Evolutionary conservation across 176 grass and related monocot genomes (phyloP), one percentile per base, ranked within the genome.

Genomic region (Carex scoparia): DNA sequence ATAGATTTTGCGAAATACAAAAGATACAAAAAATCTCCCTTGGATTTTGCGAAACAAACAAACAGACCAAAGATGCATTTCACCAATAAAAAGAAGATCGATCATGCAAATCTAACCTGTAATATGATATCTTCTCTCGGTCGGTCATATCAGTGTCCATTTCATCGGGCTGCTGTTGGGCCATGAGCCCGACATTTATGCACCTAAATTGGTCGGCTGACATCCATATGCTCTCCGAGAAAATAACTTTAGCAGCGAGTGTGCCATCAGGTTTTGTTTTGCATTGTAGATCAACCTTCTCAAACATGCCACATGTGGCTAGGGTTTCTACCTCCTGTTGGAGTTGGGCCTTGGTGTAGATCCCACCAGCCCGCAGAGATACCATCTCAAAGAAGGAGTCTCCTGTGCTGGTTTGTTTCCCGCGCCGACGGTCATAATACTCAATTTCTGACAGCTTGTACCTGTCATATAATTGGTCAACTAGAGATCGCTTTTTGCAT

Each of bases 321-420:
- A 98, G 91, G 13, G 91, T 98, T 84, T 98, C 95, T 4, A 98
- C 87, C 89, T 98, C 95, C 58, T 92, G 92, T 56, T 90, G 69
- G 64, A 98, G 88, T 89, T 98, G 95, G 4, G 91, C 89, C 80
- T 98, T 95, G 79, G 93, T 98, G 93, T 95, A 98, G 79, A 95
- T 88, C 16, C 95, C 95, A 14, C 91, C 91, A 12, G 95, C 93
- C 61, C 94, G 89, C 79, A 95, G 91, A 2, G 95, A 95, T 38
- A 98, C 89, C 95, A 95, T 98, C 85, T 98, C 93, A 61, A 94
- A 98, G 79, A 98, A 95, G 76, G 93, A 95, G 68, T 98, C 97
- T 32, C 94, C 95, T 0, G 91, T 92, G 13, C 93, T 92, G 15
- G 87, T 81, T 15, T 87, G 85, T 13, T 88, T 76, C 3, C 81